These are phyloP conservation scores for Pinguiococcus pyrenoidosus DNA, from an alignment of 108 stramenopile species.

Conservation along the genomic window DNA sequence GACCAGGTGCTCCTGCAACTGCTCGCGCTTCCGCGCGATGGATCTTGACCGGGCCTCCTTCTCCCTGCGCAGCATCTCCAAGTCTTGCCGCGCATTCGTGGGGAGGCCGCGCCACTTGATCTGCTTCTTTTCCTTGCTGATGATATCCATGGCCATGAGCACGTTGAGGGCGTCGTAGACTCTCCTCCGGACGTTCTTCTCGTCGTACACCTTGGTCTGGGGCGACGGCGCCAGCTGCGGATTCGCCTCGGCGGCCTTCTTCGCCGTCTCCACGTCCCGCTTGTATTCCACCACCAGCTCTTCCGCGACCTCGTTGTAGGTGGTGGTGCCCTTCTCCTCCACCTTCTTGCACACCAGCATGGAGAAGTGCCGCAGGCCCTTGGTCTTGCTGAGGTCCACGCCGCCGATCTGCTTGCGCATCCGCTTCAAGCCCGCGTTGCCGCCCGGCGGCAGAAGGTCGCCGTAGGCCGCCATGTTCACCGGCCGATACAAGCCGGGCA, in stretches of 20 bases:
- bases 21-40: conserved; percentile 50
- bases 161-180: conserved; percentile 93
- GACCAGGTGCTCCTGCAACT: conserved; percentile 56
- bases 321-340: conserved; percentile 74
- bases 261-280: conserved; percentile 44
- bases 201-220: conserved; percentile 8
- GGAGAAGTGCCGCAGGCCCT: conserved; percentile 76
- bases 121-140: conserved; percentile 61
- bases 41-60: conserved; percentile 24
- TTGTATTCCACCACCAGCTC: conserved; percentile 78
- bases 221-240: not conserved
- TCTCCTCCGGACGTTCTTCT: conserved; percentile 53
- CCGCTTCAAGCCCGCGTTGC: too few species aligned
- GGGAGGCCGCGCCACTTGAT: conserved; percentile 59
- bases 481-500: too few species aligned
- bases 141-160: conserved; percentile 87
- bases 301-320: conserved; percentile 89
- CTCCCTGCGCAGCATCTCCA: conserved; percentile 45
- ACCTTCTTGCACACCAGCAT: conserved; percentile 75
- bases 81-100: conserved; percentile 28
- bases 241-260: not conserved
- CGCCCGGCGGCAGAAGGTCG: too few species aligned
- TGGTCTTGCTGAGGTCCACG: too few species aligned
- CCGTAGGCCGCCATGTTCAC: too few species aligned
- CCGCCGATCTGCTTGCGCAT: too few species aligned